Conservation (phyloP, 2,329 filamentous ascomycete species). For the Trichoderma gracile region DNA sequence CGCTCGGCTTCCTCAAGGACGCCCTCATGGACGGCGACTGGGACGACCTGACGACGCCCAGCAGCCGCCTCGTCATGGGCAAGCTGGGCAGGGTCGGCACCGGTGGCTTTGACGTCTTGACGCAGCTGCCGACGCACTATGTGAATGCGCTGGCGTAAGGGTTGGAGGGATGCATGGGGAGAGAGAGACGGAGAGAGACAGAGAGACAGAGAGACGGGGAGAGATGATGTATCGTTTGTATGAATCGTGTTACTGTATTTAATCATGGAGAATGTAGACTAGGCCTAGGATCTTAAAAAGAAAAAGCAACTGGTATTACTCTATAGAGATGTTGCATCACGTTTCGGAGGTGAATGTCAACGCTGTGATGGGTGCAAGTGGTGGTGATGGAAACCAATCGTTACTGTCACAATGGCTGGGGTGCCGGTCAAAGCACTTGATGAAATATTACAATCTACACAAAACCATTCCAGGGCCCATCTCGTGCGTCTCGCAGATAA, state of each 20-base stretch:
- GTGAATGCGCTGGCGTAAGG: constrained; percentile 28
- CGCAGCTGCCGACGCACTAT: constrained; percentile 56
- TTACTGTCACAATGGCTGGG: too few species aligned
- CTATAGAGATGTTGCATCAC: neutral
- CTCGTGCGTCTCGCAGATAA: too few species aligned
- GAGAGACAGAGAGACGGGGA: too few species aligned
- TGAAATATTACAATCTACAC: too few species aligned
- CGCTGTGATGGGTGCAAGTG: too few species aligned
- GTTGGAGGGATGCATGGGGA: too few species aligned
- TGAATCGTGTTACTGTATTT: neutral
- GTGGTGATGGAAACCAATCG: too few species aligned
- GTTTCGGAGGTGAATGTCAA: too few species aligned
- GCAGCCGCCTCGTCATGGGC: constrained; percentile 85
- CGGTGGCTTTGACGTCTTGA: constrained; percentile 86
- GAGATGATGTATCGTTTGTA: neutral
- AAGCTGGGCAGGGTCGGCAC: constrained; percentile 81
- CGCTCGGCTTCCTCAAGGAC: constrained; percentile 88
- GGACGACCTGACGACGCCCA: constrained; percentile 84
- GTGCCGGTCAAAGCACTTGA: too few species aligned
- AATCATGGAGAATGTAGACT: neutral
- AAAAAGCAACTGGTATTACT: too few species aligned
- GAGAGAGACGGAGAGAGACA: too few species aligned
- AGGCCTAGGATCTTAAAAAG: neutral
- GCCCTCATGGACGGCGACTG: constrained; percentile 87
- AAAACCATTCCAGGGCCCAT: too few species aligned